Percentiles rank a stretch among this genome's conserved stretches.
Evolutionary conservation across 179 eudicot genomes (phyloP).

Genomic region (Patellifolia procumbens): DNA sequence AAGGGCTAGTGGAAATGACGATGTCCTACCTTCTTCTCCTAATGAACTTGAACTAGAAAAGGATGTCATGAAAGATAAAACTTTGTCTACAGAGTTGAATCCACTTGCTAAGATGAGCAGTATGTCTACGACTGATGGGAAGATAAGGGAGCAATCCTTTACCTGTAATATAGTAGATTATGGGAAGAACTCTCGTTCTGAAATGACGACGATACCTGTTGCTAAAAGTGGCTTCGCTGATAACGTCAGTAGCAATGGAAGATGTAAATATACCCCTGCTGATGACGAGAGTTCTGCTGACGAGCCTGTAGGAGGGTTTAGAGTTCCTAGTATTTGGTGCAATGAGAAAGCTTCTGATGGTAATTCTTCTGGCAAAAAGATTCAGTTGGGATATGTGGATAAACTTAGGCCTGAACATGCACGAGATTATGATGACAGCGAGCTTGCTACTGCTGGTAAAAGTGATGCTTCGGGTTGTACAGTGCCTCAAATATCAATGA

Average conservation of each 20-base stretch:
- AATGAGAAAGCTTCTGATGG: conserved; percentile 27
- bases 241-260: conserved; percentile 10
- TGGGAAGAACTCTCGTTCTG: conserved; percentile 2
- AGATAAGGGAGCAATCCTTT: conserved; percentile 12
- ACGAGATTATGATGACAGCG: conserved; percentile 26
- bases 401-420: conserved; percentile 15
- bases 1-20: conserved; percentile 4
- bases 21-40: conserved; percentile 22
- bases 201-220: conserved; percentile 6
- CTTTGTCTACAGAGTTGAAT: conserved; percentile 19
- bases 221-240: conserved; percentile 20
- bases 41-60: conserved; percentile 31
- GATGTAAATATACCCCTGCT: conserved; percentile 8
- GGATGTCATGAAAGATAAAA: conserved; percentile 14
- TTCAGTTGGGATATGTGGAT: conserved; percentile 12
- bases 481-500: conserved; percentile 12
- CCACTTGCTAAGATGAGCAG: conserved; percentile 14
- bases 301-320: conserved; percentile 12
- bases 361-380: conserved; percentile 23
- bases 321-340: conserved; percentile 1
- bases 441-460: conserved; percentile 25
- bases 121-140: not conserved
- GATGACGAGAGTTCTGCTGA: conserved; percentile 21
- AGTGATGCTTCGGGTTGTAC: conserved; percentile 17
- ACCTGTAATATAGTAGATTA: conserved; percentile 19